Base-by-base conservation (phyloP, 2,329 filamentous ascomycete genomes). In the Sporothrix mexicana region DNA sequence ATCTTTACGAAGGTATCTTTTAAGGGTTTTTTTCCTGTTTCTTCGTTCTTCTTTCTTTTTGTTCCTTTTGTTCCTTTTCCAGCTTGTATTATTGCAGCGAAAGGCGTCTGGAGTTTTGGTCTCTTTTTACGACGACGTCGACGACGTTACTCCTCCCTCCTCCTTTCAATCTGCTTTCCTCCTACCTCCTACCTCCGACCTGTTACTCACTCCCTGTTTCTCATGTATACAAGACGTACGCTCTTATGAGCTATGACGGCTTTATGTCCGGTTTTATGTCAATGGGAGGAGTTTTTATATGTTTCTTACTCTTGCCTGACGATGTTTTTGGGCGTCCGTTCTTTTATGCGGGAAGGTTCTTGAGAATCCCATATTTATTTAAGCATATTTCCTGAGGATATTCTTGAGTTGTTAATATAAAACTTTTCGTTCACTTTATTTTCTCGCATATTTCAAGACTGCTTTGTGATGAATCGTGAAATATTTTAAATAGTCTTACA, bases 61-160 rank as follows among this genome's bases (percentile, higher is more conserved):
- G 43, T 51, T 66, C 30, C 41, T 2, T 49, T 13, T 45, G 43
- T 66, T 17, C 41, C 41, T 17, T 13, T 66, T 36, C 30, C 30
- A 36, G 61, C 41, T 41, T 53, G 49, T 51, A 30, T 64, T 49
- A 53, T 57, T 41, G 61, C 67, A 70, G 72, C 67, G 72, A 61
- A 43, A 49, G 72, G 72, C 55, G 72, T 57, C n/a, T 23, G 72
- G 72, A 45, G 72, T 73, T 69, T 57, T 61, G 36, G 30, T 61
- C 30, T 69, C n/a, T 69, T 3, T 17, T 69, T 36, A 43, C 57
- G 41, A 66, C 61, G 61, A 66, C 61, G 61, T 66, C 41, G 25
- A 25, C n/a, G 23, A 25, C n/a, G 20, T 25, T 47, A 15, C n/a
- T 47, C 36, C 64, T 20, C 36, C 61, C 41, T 36, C 25, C 23